Evolutionary conservation across 2,329 filamentous ascomycete genomes (phyloP), one percentile per base, ranked within the genome.

Genomic region (Fusarium nurragi): DNA sequence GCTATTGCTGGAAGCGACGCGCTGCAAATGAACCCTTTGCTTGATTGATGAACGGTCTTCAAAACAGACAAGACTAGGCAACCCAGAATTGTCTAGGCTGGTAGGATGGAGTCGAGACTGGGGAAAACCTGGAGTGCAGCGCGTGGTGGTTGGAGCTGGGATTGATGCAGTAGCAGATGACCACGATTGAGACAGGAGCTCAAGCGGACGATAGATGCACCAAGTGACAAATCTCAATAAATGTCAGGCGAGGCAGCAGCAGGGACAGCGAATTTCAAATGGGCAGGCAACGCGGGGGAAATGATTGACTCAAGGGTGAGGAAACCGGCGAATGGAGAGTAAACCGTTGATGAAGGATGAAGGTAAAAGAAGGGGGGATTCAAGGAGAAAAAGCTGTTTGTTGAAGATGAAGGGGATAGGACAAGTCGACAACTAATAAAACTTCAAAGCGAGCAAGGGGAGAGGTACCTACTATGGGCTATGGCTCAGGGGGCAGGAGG

Each of bases 281-380:
- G 28, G 39, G 52, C 43, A 45, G 52, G 56, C 41, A 56, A 49
- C 52, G 52, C 47, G 60, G 45, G 44, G 9, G 26, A 60, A 65
- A 69, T 39, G 69, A 71, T 63, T 59, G 70, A 72, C 68, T 71
- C 41, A 41, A 50, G 54, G 59, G 56, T 69, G 49, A 68, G 58
- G 26, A 46, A 46, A 41, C 23, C 34, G 43, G 48, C 38, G 45
- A 48, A 54, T 49, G 30, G 23, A 49, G 32, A 23, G 30, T 47
- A 25, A 50, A 36, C 28, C 26, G 41, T 36, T 45, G 54, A 53
- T 21, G 41, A 47, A 19, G 41, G 60, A 38, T 61, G 36, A 49
- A 47, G 44, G 46, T 38, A 54, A 51, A 51, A 51, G 38, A 64
- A 68, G 48, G 41, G 38, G 47, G 19, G 26, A 47, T 38, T 48